phyloP scores from a whole-genome alignment of 306 rosid species.

The Vicia sativa region DNA sequence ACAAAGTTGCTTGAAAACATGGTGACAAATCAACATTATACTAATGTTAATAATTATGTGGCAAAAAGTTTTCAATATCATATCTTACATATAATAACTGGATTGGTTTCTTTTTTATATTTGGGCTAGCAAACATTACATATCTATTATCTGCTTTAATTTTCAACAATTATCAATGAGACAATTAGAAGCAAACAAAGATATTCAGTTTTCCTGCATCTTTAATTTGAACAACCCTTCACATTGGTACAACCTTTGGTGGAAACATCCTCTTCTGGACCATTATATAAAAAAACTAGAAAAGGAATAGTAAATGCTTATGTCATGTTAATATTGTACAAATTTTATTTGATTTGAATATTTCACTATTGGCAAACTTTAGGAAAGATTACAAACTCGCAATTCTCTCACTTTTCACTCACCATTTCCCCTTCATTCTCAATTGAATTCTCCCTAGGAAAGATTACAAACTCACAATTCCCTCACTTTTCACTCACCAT shows the following conservation, averaged over 20 bases:
- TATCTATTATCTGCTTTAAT: background rate
- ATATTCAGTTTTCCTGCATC: background rate
- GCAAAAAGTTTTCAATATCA: too few species aligned
- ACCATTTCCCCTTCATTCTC: too few species aligned
- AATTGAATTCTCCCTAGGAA: too few species aligned
- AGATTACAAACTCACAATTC: too few species aligned
- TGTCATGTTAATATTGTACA: background rate
- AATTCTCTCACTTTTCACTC: too few species aligned
- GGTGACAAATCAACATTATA: slow-evolving; percentile 8
- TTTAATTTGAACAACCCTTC: background rate
- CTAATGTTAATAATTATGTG: background rate
- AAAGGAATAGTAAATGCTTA: background rate
- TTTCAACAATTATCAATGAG: background rate
- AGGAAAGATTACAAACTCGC: background rate
- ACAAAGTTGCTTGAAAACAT: too few species aligned
- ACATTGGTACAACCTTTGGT: background rate
- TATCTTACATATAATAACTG: background rate
- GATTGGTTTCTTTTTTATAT: background rate
- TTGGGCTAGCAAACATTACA: background rate
- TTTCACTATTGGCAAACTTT: background rate
- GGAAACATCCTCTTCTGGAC: slow-evolving; percentile 13
- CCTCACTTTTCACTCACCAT: too few species aligned
- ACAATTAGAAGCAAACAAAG: background rate
- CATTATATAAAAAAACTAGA: background rate
- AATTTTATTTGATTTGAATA: background rate